A percentile compares a stretch with the other conserved stretches of the same genome.
These are phyloP conservation scores for Laguncularia racemosa DNA, from an alignment of 345 rosid species.

Conservation along the genomic window DNA sequence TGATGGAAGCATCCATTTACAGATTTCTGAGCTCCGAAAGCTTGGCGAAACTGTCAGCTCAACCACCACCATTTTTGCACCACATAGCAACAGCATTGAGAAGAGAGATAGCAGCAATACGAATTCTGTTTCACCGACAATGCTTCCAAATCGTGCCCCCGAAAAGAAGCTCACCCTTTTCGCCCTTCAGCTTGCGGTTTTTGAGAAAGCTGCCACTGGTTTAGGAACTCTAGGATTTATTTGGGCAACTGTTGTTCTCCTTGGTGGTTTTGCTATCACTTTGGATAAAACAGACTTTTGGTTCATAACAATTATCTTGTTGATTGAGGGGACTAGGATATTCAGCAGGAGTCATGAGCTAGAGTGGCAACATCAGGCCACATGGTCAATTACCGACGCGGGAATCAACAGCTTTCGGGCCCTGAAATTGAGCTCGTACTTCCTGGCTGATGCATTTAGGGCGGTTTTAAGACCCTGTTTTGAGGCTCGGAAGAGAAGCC, in stretches of 20 bases:
- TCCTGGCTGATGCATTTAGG: slow-evolving; percentile 22
- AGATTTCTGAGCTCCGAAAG: slow-evolving; percentile 37
- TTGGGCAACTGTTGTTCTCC: slow-evolving; percentile 95
- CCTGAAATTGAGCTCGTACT: slow-evolving; percentile 38
- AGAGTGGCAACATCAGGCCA: slow-evolving; percentile 92
- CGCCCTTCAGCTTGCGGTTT: slow-evolving; percentile 69
- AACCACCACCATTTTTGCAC: slow-evolving; percentile 45
- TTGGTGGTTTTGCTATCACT: slow-evolving; percentile 85
- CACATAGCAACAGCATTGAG: slow-evolving; percentile 31
- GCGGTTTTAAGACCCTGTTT: slow-evolving; percentile 15
- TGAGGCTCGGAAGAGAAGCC: slow-evolving; percentile 18
- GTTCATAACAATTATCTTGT: slow-evolving; percentile 66
- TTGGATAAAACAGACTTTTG: slow-evolving; percentile 76
- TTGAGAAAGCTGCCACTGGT: slow-evolving; percentile 80
- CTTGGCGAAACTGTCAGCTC: slow-evolving; percentile 45
- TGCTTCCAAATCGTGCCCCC: slow-evolving; percentile 31
- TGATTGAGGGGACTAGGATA: slow-evolving; percentile 78
- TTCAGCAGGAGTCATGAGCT: slow-evolving; percentile 92
- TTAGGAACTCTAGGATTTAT: slow-evolving; percentile 84
- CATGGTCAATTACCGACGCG: slow-evolving; percentile 65
- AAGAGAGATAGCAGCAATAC: slow-evolving; percentile 42
- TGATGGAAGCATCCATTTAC: slow-evolving; percentile 38
- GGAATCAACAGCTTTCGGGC: slow-evolving; percentile 71
- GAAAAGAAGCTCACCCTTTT: slow-evolving; percentile 84
- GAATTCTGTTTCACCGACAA: slow-evolving; percentile 21